Base-by-base conservation (phyloP, 208 protist genomes). In the Acanthamoeba lenticulata region DNA sequence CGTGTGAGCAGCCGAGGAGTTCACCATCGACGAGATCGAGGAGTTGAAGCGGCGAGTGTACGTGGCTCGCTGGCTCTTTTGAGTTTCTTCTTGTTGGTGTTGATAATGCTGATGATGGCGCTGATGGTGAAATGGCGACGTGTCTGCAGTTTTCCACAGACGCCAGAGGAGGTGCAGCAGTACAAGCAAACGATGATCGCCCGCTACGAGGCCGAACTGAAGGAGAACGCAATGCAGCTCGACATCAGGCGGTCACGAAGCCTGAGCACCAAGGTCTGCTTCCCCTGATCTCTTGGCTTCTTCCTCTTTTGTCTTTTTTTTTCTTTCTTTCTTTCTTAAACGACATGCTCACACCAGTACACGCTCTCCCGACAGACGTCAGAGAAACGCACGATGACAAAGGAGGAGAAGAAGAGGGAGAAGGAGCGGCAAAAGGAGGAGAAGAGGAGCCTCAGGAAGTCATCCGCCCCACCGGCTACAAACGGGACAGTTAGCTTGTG, bases 181-280 rank as follows among this genome's bases (percentile, higher is more conserved):
- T 77, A 77, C 67, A 77, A 77, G 29, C 21, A 42, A 32, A 77
- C 67, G 32, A 77, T 77, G 67, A 77, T 77, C 29, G 67, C 67
- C 0, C 67, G 67, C 67, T 77, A 77, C 67, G 67, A 77, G 34
- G 67, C 29, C n/a, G 34, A 77, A 32, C 67, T 44, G 6, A 17
- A 36, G 32, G 67, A 36, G 67, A 77, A 77, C 38, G 67, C 67
- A 32, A 32, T 32, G 6, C 7, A 0, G 13, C 67, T 77, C 32
- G 29, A 77, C 34, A 77, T 21, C 11, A 74, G 34, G 29, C 67
- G 67, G 29, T 45, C 67, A 13, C 67, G 67, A 15, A 29, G 3
- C 32, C 15, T 77, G 34, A 42, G n/a, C 34, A 11, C 38, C 67
- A 36, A 42, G 38, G 67, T 77, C 34, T 32, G n/a, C n/a, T 2